Conservation (phyloP, 192 early-diverging fungal genomes). For the Backusella psychrophila region DNA sequence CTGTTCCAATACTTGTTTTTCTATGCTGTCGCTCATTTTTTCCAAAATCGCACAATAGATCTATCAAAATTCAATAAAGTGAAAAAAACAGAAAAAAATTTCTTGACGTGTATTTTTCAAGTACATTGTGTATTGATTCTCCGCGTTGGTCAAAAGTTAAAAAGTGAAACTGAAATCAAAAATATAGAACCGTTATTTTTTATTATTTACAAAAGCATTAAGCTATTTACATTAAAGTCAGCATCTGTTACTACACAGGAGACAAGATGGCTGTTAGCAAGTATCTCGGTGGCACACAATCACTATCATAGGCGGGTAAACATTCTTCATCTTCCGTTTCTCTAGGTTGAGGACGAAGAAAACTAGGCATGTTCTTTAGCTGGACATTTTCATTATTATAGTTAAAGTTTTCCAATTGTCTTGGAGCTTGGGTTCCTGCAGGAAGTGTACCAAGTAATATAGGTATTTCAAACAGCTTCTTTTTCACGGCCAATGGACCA, state of each 20-base stretch:
- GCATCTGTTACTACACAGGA: background rate
- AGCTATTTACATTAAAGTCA: background rate
- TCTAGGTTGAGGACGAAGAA: background rate
- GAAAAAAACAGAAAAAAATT: background rate
- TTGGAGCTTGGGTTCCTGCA: background rate
- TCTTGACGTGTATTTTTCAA: background rate
- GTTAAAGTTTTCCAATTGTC: background rate
- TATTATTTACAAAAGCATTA: slow-evolving; percentile 1
- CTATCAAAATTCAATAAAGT: background rate
- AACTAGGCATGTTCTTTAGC: background rate
- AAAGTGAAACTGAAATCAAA: too few relatives aligned
- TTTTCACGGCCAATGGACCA: background rate
- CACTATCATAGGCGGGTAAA: background rate
- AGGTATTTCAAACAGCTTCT: slow-evolving; percentile 11
- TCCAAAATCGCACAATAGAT: background rate
- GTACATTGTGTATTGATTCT: background rate
- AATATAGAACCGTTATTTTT: background rate
- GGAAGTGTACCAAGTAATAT: slow-evolving; percentile 10
- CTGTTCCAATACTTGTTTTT: slow-evolving; percentile 19
- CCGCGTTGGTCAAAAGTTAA: background rate
- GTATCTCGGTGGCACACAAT: background rate
- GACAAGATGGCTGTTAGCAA: background rate
- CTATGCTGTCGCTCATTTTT: background rate
- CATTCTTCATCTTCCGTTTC: background rate
- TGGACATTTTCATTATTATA: background rate